Base-by-base conservation (phyloP, 805 yeast species). In the Schizosaccharomyces osmophilus region DNA sequence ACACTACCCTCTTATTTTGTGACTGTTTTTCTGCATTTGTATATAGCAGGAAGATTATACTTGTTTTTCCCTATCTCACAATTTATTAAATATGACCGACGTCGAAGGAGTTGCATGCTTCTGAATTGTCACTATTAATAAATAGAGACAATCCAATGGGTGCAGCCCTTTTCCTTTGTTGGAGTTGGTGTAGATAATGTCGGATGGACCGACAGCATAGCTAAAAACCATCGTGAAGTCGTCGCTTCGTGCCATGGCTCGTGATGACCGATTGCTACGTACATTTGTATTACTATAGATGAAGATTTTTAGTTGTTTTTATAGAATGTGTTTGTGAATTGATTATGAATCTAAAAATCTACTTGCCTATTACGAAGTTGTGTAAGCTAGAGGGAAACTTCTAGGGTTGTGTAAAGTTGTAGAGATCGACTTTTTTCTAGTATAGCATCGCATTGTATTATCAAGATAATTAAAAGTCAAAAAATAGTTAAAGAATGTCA, bases 141-240 rank as follows among this genome's bases (percentile, higher is more conserved):
- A 19, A 45, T 1, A n/a, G 51, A 45, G 26, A n/a, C 8, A 1
- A 19, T 19, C 13, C 26, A 45, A 45, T 45, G 51, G 51, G 22
- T 45, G 51, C 26, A 45, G 51, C 8, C 26, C 26, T 29, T 51
- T 51, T 29, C 57, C 26, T 11, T 51, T 24, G 17, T 24, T 8
- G 36, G 57, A 29, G 26, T 22, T 15, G 57, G 57, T 29, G 36
- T 29, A 51, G 57, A 51, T 51, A 8, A 51, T 24, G 57, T 29
- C 36, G 57, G 57, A 29, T 22, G 8, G 57, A 51, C 57, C 57
- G 36, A 29, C 57, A 29, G 31, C 57, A 51, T 51, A 51, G 57
- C 57, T 51, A 19, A 51, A 51, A 51, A 51, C 57, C 57, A 51
- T 51, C 57, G 57, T 51, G 57, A 51, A 51, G 57, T 51, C 57